A percentile compares a stretch with the other conserved stretches of the same genome.
phyloP scores from a whole-genome alignment of 75 land plant genomes.

The Ceratopteris richardii region DNA sequence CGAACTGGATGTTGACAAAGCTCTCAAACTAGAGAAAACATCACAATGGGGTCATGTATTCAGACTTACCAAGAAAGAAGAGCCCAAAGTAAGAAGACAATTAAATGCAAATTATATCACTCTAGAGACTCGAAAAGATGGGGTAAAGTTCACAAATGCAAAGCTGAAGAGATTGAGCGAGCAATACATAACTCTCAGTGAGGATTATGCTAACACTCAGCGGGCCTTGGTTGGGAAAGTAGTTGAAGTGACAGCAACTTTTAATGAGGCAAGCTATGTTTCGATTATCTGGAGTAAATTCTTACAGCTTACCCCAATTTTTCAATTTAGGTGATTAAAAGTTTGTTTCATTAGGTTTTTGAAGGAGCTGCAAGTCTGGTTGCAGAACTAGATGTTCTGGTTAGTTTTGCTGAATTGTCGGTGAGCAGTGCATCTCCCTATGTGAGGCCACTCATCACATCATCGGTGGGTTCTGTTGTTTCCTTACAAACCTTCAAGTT shows the following conservation, averaged over 20 bases:
- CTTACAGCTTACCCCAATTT: too few relatives aligned
- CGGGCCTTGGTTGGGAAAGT: conserved; percentile 69
- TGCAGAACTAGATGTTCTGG: conserved; percentile 89
- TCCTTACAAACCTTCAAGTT: not conserved
- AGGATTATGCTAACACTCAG: conserved; percentile 66
- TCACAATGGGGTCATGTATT: conserved; percentile 92
- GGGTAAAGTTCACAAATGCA: conserved; percentile 84
- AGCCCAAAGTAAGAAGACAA: conserved; percentile 85
- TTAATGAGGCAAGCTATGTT: conserved; percentile 54
- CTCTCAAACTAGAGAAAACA: conserved; percentile 78
- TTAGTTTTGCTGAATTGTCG: conserved; percentile 89
- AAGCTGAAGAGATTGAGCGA: conserved; percentile 86
- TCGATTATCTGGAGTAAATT: conserved; percentile 2
- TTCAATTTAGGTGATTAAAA: too few relatives aligned
- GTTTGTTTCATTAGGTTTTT: conserved; percentile 57
- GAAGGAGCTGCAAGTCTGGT: conserved; percentile 53
- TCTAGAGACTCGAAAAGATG: conserved; percentile 93
- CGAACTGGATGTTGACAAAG: conserved; percentile 91
- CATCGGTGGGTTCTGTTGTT: conserved; percentile 35
- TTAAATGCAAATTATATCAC: conserved; percentile 62
- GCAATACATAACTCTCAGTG: conserved; percentile 53
- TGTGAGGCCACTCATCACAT: conserved; percentile 74
- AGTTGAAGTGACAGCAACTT: conserved; percentile 69
- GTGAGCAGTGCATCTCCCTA: conserved; percentile 81
- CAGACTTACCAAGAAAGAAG: conserved; percentile 96